Evolutionary conservation across 257 asterid species (phyloP).

Genomic region (Gynochthodes officinalis): DNA sequence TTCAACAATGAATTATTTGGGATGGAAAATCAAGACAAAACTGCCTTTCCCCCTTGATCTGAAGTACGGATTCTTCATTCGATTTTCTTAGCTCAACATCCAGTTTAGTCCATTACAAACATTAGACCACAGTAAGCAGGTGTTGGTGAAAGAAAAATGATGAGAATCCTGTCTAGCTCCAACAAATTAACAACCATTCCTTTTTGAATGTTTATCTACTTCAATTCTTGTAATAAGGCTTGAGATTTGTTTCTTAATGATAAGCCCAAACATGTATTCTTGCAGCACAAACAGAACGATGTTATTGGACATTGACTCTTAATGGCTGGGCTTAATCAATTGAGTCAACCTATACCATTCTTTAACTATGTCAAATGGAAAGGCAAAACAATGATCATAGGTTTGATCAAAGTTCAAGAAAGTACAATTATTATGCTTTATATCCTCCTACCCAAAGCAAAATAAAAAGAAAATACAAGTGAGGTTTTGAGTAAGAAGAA

Average conservation of each 20-base stretch:
- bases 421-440: not conserved
- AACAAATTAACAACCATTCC: not conserved
- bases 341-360: not conserved
- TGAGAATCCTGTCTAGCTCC: not conserved
- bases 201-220: not conserved
- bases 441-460: not conserved
- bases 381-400: not conserved
- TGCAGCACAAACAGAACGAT: not conserved
- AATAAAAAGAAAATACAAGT: not conserved
- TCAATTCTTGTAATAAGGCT: too few relatives aligned
- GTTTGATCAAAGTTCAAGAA: not conserved
- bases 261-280: not conserved
- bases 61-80: not conserved
- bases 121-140: not conserved
- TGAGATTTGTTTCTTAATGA: not conserved
- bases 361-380: not conserved
- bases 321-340: not conserved
- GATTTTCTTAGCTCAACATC: not conserved
- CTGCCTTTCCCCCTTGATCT: not conserved
- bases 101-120: not conserved
- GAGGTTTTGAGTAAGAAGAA: too few relatives aligned
- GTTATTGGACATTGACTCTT: not conserved
- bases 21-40: too few relatives aligned
- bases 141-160: not conserved
- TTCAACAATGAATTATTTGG: too few relatives aligned